Evolutionary conservation across 495 filamentous ascomycete genomes (phyloP), one percentile per base, ranked within the genome.

Genomic region (Tuber calosporum): DNA sequence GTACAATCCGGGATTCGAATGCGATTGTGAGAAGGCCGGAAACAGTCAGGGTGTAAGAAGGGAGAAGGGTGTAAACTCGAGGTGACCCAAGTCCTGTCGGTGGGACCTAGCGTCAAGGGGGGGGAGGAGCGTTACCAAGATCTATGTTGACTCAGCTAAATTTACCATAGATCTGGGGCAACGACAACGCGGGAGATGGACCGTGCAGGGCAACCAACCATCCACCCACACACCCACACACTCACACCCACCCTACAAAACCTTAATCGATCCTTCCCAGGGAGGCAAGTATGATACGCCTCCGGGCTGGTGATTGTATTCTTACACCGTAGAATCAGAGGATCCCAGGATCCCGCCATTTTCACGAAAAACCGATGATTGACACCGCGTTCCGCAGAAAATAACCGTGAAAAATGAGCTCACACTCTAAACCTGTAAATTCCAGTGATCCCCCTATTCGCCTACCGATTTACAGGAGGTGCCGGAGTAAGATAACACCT

Each of bases 131-230:
- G 45, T 26, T 53, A 53, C 45, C 45, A 53, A 53, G 45, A 53
- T 53, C n/a, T 26, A 26, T 53, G 45, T 53, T 53, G 45, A 53
- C 45, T 53, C 45, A 26, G 45, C 45, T 43, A 43, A 15, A 15
- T 15, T 20, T 19, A 43, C 39, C 45, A 53, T 3, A 53, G 45
- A 53, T 53, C 45, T 26, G 45, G 45, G 45, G 45, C n/a, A 26
- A 20, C 45, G 5, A 45, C n/a, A n/a, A 26, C 45, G 45, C 45
- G 45, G 45, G 45, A 53, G 45, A 53, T 53, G 22, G 22, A 53
- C 45, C 45, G 45, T 53, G 45, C 45, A 53, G 45, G 45, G 45
- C 45, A 53, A 26, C 45, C 45, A 53, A 53, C 53, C 53, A 62
- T 17, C 53, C n/a, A 62, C 53, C n/a, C 53, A 62, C 53, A 9